Conservation (phyloP, 306 rosid species). For the Cicer chorassanicum region DNA sequence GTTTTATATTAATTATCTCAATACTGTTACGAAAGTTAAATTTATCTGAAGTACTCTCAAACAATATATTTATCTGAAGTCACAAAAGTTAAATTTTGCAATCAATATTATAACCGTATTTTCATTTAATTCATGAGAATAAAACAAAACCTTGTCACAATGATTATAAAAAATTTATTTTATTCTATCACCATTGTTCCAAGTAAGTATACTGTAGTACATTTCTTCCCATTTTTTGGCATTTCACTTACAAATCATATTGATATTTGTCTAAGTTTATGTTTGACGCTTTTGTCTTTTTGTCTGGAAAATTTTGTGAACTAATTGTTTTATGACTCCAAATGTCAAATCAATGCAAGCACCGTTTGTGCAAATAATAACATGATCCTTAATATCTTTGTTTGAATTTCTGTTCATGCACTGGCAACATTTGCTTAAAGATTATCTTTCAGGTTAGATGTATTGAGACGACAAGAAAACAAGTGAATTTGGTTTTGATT, state of each 20-base stretch:
- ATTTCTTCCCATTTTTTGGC: background rate
- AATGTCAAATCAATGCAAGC: background rate
- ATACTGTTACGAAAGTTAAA: background rate
- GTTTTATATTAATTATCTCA: constrained; percentile 7
- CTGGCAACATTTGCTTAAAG: constrained; percentile 15
- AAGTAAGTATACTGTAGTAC: background rate
- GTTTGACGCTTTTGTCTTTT: background rate
- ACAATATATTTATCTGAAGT: constrained; percentile 5
- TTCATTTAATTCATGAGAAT: constrained; percentile 13
- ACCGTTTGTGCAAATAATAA: background rate
- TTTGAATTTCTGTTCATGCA: background rate
- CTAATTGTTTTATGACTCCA: background rate
- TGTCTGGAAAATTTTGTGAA: constrained; percentile 30
- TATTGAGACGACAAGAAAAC: constrained; percentile 27
- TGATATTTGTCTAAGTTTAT: background rate
- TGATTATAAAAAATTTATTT: background rate
- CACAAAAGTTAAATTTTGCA: background rate
- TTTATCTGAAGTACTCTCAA: too few species aligned
- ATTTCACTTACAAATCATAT: background rate
- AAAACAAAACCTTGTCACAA: background rate
- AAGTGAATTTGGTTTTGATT: constrained; percentile 24
- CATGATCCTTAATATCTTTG: background rate
- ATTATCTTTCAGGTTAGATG: background rate
- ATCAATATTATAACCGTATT: background rate
- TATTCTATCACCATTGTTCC: background rate